phyloP scores from a whole-genome alignment of 306 rosid species.

The Argentina anserina region DNA sequence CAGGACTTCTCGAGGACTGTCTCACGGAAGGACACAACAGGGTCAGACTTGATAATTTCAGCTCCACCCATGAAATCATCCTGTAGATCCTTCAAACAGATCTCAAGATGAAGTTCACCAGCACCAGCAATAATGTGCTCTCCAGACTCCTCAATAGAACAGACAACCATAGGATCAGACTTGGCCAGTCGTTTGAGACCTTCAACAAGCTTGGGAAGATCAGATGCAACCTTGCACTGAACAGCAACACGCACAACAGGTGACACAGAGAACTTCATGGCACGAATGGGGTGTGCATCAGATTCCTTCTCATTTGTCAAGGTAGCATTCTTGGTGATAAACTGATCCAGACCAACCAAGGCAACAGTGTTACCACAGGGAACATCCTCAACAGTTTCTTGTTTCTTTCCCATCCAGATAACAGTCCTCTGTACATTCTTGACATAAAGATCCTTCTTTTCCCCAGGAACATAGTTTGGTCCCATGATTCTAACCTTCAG shows the following conservation, averaged over 20 bases:
- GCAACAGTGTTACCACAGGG: slow-evolving; percentile 97
- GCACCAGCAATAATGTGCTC: slow-evolving; percentile 97
- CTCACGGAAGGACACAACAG: slow-evolving; percentile 90
- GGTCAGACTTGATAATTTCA: slow-evolving; percentile 77
- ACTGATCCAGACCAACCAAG: slow-evolving; percentile 85
- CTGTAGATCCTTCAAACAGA: slow-evolving; percentile 86
- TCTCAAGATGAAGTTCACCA: slow-evolving; percentile 92
- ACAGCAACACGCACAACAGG: slow-evolving; percentile 94
- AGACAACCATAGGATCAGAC: slow-evolving; percentile 95
- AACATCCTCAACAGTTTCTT: slow-evolving; percentile 93
- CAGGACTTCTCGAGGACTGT: slow-evolving; percentile 71
- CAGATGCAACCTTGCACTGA: slow-evolving; percentile 92
- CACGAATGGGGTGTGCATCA: slow-evolving; percentile 84
- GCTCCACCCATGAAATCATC: slow-evolving; percentile 95
- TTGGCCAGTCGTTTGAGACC: slow-evolving; percentile 87
- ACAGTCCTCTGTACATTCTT: slow-evolving; percentile 96
- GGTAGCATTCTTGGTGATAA: slow-evolving; percentile 93
- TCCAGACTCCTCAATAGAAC: slow-evolving; percentile 85
- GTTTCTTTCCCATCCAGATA: slow-evolving; percentile 96
- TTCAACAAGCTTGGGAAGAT: slow-evolving; percentile 95
- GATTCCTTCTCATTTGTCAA: slow-evolving; percentile 84
- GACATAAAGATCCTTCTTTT: slow-evolving; percentile 80
- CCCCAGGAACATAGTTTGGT: slow-evolving; percentile 85
- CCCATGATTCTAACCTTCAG: slow-evolving; percentile 97
- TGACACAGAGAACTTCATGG: slow-evolving; percentile 90